These are phyloP conservation scores for Eucalyptus marginata DNA, from an alignment of 345 rosid species.

Conservation along the genomic window DNA sequence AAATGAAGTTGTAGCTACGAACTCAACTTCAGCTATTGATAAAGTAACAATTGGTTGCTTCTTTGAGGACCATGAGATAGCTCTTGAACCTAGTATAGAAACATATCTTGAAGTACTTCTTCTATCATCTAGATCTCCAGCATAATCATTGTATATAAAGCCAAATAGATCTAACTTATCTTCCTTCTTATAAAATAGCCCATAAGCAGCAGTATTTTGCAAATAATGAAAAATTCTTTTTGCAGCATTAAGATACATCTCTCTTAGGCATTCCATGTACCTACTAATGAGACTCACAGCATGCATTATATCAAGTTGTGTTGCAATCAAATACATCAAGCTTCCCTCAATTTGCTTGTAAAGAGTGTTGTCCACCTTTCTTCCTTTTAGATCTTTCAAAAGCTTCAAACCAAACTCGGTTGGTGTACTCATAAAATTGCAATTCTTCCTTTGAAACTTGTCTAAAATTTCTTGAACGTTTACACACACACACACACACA, in stretches of 20 bases:
- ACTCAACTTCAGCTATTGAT: not conserved
- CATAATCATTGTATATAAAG: too few relatives aligned
- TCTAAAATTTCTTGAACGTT: too few relatives aligned
- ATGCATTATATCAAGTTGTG: fast-evolving
- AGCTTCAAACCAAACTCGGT: not conserved
- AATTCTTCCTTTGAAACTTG: not conserved
- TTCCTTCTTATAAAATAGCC: not conserved
- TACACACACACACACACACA: too few relatives aligned
- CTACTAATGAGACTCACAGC: not conserved
- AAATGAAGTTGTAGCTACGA: not conserved
- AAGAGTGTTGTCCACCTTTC: too few relatives aligned
- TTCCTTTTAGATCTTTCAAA: not conserved
- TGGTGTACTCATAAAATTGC: not conserved
- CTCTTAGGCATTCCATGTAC: not conserved
- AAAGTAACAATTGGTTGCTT: not conserved
- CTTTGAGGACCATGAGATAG: not conserved
- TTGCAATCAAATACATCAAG: not conserved
- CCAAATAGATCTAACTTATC: too few relatives aligned
- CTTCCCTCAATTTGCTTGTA: not conserved
- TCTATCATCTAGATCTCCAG: too few relatives aligned
- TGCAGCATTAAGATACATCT: not conserved
- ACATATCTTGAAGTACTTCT: too few relatives aligned
- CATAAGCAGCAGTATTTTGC: not conserved
- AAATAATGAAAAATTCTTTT: not conserved
- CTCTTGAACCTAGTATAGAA: not conserved